A percentile compares a stretch with the other conserved stretches of the same genome.
These are phyloP conservation scores for Pythium insidiosum DNA, from an alignment of 352 stramenopile genomes.

Conservation along the genomic window DNA sequence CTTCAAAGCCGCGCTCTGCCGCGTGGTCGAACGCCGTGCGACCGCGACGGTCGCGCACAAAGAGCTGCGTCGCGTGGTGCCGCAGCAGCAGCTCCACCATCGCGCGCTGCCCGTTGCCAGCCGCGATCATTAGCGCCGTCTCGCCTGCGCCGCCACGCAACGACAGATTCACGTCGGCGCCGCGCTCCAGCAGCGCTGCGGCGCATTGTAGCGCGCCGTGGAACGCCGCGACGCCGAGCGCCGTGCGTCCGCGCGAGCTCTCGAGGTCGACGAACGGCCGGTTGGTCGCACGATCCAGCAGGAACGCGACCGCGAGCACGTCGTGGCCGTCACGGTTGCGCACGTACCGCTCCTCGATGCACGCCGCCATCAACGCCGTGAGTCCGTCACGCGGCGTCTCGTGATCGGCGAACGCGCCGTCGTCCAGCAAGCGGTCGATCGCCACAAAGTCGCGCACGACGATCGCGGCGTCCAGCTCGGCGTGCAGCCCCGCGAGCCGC, in stretches of 20 bases:
- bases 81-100: slow-evolving; percentile 54
- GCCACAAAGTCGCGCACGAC: slow-evolving; percentile 27
- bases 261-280: slow-evolving; percentile 56
- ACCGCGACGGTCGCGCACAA: slow-evolving; percentile 17
- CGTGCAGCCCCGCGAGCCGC: slow-evolving; percentile 36
- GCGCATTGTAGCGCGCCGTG: slow-evolving; percentile 42
- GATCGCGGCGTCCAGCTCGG: slow-evolving; percentile 35
- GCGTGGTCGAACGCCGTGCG: slow-evolving; percentile 45
- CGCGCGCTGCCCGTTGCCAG: slow-evolving; percentile 28
- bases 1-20: slow-evolving; percentile 14
- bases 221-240: slow-evolving; percentile 32
- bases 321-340: slow-evolving; percentile 36
- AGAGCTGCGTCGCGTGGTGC: slow-evolving; percentile 26
- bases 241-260: slow-evolving; percentile 34
- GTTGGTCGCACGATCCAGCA: slow-evolving; percentile 44
- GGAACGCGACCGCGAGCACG: slow-evolving; percentile 48
- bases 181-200: slow-evolving; percentile 40
- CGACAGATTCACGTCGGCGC: slow-evolving; percentile 38
- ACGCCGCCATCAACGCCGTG: slow-evolving; percentile 44
- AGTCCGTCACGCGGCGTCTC: slow-evolving; percentile 31
- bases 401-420: slow-evolving; percentile 57
- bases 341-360: slow-evolving; percentile 49
- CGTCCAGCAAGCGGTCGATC: slow-evolving; percentile 32
- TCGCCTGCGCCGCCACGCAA: slow-evolving; percentile 16
- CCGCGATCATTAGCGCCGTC: slow-evolving; percentile 59